Conservation (phyloP, 2,329 filamentous ascomycete genomes). For the Alternaria gaisen region DNA sequence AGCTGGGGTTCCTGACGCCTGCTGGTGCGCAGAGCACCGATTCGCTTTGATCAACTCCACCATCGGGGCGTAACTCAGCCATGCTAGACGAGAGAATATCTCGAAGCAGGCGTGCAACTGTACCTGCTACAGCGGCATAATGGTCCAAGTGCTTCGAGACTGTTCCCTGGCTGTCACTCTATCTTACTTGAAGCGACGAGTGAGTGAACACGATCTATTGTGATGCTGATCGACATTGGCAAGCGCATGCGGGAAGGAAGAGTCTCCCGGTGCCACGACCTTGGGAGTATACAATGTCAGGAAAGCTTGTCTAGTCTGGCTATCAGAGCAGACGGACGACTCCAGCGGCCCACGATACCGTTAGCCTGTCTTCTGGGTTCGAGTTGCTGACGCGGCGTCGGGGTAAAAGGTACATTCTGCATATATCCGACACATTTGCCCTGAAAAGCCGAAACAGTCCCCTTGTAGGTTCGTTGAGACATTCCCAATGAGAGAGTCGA, state of each 20-base stretch:
- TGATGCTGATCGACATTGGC: background rate
- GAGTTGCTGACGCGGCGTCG: slow-evolving; percentile 35
- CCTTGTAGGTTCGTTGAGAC: slow-evolving; percentile 16
- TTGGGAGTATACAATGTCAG: slow-evolving; percentile 1
- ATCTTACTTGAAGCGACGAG: background rate
- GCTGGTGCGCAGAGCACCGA: slow-evolving; percentile 8
- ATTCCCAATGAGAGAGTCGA: slow-evolving; percentile 15
- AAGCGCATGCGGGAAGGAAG: background rate
- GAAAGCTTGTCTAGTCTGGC: slow-evolving; percentile 13
- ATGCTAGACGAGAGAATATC: slow-evolving; percentile 10
- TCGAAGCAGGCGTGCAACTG: slow-evolving; percentile 16
- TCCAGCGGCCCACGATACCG: slow-evolving; percentile 13
- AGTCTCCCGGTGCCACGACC: slow-evolving; percentile 8
- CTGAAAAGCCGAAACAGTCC: slow-evolving; percentile 9
- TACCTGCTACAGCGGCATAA: slow-evolving; percentile 1
- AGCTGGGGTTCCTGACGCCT: background rate
- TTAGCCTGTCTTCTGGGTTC: slow-evolving; percentile 16
- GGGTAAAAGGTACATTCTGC: slow-evolving; percentile 26
- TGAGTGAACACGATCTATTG: background rate
- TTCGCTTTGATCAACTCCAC: slow-evolving; percentile 13
- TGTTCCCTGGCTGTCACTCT: background rate
- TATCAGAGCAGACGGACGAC: slow-evolving; percentile 6
- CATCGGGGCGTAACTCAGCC: slow-evolving; percentile 24
- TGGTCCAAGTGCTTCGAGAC: slow-evolving; percentile 1
- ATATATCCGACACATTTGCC: slow-evolving; percentile 9